Percentiles rank a stretch among this genome's conserved stretches.
Evolutionary conservation across 495 filamentous ascomycete genomes (phyloP).

Genomic region (Lichina pygmaea): DNA sequence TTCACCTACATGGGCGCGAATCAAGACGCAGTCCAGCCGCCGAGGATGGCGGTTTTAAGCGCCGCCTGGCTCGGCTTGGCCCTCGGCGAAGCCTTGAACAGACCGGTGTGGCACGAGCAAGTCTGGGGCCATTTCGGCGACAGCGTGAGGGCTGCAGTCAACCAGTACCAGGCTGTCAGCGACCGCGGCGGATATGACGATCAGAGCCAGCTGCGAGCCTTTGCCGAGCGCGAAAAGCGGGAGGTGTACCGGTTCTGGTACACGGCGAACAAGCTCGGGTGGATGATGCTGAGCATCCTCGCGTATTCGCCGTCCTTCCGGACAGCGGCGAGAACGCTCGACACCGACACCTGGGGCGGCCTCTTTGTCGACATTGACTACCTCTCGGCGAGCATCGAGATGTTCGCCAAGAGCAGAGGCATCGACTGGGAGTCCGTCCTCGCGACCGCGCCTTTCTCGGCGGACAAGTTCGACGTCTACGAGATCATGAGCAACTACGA

Average conservation of each 20-base stretch:
- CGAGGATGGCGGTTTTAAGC: too few species aligned
- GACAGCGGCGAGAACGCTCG: conserved; percentile 1
- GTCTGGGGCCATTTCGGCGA: too few species aligned
- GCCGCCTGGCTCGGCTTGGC: too few species aligned
- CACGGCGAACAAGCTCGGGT: conserved; percentile 5
- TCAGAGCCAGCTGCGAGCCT: too few species aligned
- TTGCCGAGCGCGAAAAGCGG: background rate
- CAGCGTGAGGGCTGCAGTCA: too few species aligned
- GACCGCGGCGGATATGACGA: too few species aligned
- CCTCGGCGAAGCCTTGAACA: too few species aligned
- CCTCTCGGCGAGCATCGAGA: conserved; percentile 10
- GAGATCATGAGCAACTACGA: background rate
- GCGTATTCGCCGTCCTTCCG: conserved; percentile 12
- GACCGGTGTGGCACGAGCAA: too few species aligned
- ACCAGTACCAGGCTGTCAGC: too few species aligned
- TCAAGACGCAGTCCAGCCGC: too few species aligned
- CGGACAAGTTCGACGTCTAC: background rate
- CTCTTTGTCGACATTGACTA: conserved; percentile 5
- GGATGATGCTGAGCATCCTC: conserved; percentile 14
- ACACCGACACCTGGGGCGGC: conserved; percentile 5
- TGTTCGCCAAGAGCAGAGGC: conserved; percentile 10
- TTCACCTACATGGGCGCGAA: too few species aligned
- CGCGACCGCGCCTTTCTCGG: background rate
- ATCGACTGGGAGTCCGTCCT: conserved; percentile 10
- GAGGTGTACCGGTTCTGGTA: background rate